These are phyloP conservation scores for Omphalotus olearius DNA, from an alignment of 1,284 basidiomycete genomes.

Conservation along the genomic window DNA sequence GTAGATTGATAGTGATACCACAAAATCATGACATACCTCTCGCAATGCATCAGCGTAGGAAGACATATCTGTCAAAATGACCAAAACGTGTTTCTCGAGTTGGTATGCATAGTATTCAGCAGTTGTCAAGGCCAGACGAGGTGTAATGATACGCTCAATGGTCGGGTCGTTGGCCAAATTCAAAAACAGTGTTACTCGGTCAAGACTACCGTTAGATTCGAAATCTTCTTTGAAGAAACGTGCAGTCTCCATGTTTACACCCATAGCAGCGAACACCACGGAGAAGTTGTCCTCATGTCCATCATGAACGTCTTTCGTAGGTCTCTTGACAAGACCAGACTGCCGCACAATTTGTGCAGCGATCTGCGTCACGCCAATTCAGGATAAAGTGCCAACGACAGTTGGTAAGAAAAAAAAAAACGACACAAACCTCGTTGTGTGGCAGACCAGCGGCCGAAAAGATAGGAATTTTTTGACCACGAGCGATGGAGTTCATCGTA, in stretches of 20 bases:
- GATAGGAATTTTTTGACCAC: constrained; percentile 99
- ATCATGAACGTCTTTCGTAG: constrained; percentile 96
- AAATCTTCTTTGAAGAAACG: constrained; percentile 99
- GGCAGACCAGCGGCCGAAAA: constrained; percentile 99
- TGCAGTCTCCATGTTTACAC: constrained; percentile 99
- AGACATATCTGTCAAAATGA: constrained; percentile 99
- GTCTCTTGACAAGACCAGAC: constrained; percentile 93
- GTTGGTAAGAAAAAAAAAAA: constrained; percentile 17
- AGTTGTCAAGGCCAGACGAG: constrained; percentile 95
- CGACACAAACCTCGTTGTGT: constrained; percentile 84
- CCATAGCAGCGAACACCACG: constrained; percentile 99
- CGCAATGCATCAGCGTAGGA: constrained; percentile 97
- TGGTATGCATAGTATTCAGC: constrained; percentile 99
- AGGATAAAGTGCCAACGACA: constrained; percentile 1
- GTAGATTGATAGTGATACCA: constrained; percentile 1
- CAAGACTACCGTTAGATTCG: constrained; percentile 97
- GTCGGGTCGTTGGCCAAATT: constrained; percentile 99
- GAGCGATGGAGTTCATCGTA: constrained; percentile 98
- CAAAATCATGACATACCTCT: constrained; percentile 54
- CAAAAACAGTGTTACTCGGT: constrained; percentile 97
- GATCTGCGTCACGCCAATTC: constrained; percentile 55
- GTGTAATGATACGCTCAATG: constrained; percentile 99
- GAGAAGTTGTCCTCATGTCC: constrained; percentile 99
- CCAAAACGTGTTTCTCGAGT: constrained; percentile 98
- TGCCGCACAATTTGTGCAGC: constrained; percentile 99